phyloP scores from a whole-genome alignment of 108 stramenopile species.

The Licmophora abbreviata region DNA sequence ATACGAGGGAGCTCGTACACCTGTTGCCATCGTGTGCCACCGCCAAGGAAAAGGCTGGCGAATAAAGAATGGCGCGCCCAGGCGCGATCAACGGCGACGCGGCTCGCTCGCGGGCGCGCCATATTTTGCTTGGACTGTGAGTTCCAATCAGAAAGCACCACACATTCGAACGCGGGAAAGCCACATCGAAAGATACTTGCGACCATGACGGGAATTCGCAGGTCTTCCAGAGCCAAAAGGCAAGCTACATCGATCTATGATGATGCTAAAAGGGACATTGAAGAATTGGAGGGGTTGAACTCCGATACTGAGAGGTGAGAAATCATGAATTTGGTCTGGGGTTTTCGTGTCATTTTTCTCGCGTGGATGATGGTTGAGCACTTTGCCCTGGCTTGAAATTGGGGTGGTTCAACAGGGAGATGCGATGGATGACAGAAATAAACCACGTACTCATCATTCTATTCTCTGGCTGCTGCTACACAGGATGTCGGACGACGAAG shows the following conservation, averaged over 20 bases:
- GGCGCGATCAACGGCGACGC: no score
- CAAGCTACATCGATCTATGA: constrained; percentile 33
- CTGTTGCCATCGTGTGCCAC: no score
- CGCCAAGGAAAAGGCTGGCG: no score
- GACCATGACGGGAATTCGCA: no score
- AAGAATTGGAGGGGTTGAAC: background rate
- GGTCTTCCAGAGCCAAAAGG: constrained; percentile 30
- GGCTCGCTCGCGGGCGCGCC: no score
- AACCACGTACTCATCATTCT: background rate
- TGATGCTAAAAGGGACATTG: constrained; percentile 15
- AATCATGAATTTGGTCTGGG: constrained; percentile 7
- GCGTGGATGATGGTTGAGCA: background rate
- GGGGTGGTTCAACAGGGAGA: background rate
- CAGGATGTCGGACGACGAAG: constrained; percentile 16
- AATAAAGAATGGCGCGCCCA: no score
- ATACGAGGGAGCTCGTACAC: no score
- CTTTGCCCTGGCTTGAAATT: background rate
- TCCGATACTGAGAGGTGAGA: background rate
- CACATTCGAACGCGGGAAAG: no score
- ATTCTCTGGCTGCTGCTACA: constrained; percentile 21
- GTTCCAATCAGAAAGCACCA: no score
- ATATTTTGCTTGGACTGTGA: no score
- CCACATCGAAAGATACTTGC: no score
- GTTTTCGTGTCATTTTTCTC: constrained; percentile 8
- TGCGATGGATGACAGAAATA: background rate